Evolutionary conservation across 106 monocot genomes (phyloP), one percentile per base, ranked within the genome.

Genomic region (Dendrobium nobile): DNA sequence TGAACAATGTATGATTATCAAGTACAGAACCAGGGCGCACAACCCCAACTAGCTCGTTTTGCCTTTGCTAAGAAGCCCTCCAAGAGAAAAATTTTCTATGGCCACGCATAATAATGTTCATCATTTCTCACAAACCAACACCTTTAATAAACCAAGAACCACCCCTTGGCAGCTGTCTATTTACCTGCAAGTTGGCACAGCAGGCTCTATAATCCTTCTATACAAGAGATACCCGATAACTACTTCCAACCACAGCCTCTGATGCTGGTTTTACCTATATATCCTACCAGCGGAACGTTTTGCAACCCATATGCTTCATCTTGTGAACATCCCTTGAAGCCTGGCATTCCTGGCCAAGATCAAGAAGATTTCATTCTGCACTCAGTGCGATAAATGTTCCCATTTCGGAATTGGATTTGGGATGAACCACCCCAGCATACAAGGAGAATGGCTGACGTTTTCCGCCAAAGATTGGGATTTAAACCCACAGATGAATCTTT

Each of bases 251-350:
- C 67, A 67, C 77, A 54, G 27, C 79, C 6, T 24, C 81, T 75
- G 83, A 83, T 67, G n/a, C 19, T 78, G 67, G 55, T n/a, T 55
- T 5, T 89, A 68, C 76, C 84, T 59, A 89, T 84, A 78, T 79
- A 82, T 73, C 64, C 87, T 18, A 58, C 73, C 79, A 77, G 83
- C n/a, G 77, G 75, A 75, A 41, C 91, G 89, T 47, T 90, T 89
- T n/a, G n/a, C 84, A 94, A 97, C 73, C 97, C 92, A 64, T 91
- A 82, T 84, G 88, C 97, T 42, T 94, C 93, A 73, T 92, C 96
- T 41, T 96, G 93, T 84, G 93, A 96, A 54, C 82, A 86, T 43
- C 33, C 72, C 80, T 26, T 26, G 77, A 31, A 64, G 24, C 61
- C 80, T 15, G 47, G 47, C 72, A 27, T 45, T 81, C 73, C 31